Conservation (phyloP, 2,329 filamentous ascomycete species). For the Aciculosporium take region DNA sequence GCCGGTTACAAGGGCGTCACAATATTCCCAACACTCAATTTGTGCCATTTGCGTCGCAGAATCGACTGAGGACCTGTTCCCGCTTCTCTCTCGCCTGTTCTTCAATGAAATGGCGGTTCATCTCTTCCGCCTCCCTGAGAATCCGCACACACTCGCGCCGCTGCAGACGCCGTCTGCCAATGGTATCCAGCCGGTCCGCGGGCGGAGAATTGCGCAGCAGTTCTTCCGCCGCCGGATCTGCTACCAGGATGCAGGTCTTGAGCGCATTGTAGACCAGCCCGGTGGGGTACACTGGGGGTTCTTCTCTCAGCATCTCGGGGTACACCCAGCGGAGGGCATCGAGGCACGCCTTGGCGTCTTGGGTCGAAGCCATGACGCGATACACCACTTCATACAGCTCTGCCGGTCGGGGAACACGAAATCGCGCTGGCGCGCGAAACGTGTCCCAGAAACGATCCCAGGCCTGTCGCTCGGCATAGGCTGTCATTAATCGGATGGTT, state of each 20-base stretch:
- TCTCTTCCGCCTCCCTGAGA: conserved; percentile 17
- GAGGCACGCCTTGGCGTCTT: conserved; percentile 28
- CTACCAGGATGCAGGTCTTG: conserved; percentile 39
- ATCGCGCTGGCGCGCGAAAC: conserved; percentile 41
- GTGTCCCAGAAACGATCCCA: conserved; percentile 46
- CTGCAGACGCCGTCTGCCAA: conserved; percentile 12
- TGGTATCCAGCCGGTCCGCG: background rate
- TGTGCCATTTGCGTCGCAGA: conserved; percentile 2
- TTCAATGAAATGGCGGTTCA: conserved; percentile 8
- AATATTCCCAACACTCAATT: background rate
- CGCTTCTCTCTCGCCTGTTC: conserved; percentile 8
- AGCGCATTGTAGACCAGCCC: conserved; percentile 32
- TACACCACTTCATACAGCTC: conserved; percentile 43
- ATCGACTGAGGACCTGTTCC: conserved; percentile 6
- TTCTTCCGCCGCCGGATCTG: conserved; percentile 34
- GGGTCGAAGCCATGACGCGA: conserved; percentile 28
- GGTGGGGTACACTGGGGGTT: conserved; percentile 30
- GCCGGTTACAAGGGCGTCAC: no score
- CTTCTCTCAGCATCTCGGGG: conserved; percentile 45
- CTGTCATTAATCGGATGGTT: conserved; percentile 27
- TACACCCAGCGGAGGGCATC: conserved; percentile 37
- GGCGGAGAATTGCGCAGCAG: conserved; percentile 12
- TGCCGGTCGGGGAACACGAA: conserved; percentile 32
- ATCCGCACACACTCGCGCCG: conserved; percentile 20
- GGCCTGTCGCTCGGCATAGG: conserved; percentile 31